These are phyloP conservation scores for Stylonectria norvegica DNA, from an alignment of 2,329 filamentous ascomycete species.

Conservation along the genomic window DNA sequence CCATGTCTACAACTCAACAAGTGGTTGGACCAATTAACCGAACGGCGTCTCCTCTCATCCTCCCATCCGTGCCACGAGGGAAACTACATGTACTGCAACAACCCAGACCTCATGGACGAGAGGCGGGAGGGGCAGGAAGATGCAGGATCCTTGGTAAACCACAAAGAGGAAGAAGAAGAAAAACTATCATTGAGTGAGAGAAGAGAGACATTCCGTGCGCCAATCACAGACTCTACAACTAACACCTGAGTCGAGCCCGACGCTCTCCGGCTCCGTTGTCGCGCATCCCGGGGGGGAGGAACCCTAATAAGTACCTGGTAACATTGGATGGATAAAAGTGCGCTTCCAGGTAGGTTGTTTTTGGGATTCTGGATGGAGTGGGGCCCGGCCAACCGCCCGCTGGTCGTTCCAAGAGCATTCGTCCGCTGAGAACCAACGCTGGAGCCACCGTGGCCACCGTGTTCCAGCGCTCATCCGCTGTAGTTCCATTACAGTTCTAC, in stretches of 20 bases:
- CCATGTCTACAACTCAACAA: too few relatives aligned
- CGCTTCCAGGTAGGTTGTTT: not conserved
- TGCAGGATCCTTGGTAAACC: not conserved
- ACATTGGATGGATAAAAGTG: not conserved
- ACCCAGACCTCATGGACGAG: not conserved
- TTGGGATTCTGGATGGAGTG: not conserved
- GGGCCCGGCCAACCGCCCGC: not conserved
- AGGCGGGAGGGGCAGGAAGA: not conserved
- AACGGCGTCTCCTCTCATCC: too few relatives aligned
- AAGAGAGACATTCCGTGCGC: too few relatives aligned
- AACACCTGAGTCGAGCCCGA: conserved; percentile 19
- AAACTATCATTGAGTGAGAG: not conserved
- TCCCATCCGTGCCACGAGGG: too few relatives aligned
- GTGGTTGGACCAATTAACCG: not conserved
- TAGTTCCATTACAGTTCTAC: not conserved
- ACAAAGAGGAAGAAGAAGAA: not conserved
- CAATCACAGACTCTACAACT: conserved; percentile 19
- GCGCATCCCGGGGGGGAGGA: conserved; percentile 22
- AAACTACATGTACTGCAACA: not conserved
- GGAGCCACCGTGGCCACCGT: not conserved
- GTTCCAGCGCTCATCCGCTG: not conserved
- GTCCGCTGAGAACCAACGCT: not conserved
- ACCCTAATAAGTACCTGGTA: conserved; percentile 3
- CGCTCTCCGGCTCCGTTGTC: conserved; percentile 12
- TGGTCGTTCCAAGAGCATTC: not conserved